Conservation (phyloP, 2,329 filamentous ascomycete species). For the Chaetomium olivaceum region DNA sequence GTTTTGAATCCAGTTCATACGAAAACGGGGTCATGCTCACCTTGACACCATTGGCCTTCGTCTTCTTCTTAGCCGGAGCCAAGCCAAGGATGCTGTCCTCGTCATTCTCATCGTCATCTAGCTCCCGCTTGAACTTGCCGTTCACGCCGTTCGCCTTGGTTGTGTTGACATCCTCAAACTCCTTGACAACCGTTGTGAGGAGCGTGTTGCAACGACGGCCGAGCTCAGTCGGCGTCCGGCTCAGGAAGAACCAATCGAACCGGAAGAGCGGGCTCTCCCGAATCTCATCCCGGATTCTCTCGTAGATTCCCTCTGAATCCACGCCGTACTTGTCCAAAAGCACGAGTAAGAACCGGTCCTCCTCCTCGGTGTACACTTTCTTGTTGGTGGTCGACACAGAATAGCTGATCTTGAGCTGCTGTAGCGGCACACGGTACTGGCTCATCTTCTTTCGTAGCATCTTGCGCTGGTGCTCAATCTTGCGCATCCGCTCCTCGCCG, state of each 20-base stretch:
- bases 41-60: constrained; percentile 78
- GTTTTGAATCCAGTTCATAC: neutral
- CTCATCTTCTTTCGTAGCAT: constrained; percentile 93
- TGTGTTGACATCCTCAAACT: constrained; percentile 73
- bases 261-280: constrained; percentile 91
- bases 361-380: constrained; percentile 98
- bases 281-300: constrained; percentile 95
- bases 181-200: constrained; percentile 89
- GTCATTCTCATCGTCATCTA: constrained; percentile 79
- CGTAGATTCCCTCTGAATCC: constrained; percentile 86
- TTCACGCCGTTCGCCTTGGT: constrained; percentile 53
- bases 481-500: constrained; percentile 85
- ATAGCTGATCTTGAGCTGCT: constrained; percentile 98
- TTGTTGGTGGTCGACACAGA: constrained; percentile 99
- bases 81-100: constrained; percentile 78
- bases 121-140: constrained; percentile 71
- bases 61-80: constrained; percentile 91
- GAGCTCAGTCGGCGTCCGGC: constrained; percentile 88
- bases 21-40: constrained; percentile 50
- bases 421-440: constrained; percentile 93
- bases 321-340: constrained; percentile 90
- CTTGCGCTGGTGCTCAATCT: constrained; percentile 89
- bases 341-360: constrained; percentile 92
- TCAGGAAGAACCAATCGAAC: constrained; percentile 99
- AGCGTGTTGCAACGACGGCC: constrained; percentile 90